These are phyloP conservation scores for Pythium phragmitis DNA, from an alignment of 352 stramenopile genomes.

Conservation along the genomic window DNA sequence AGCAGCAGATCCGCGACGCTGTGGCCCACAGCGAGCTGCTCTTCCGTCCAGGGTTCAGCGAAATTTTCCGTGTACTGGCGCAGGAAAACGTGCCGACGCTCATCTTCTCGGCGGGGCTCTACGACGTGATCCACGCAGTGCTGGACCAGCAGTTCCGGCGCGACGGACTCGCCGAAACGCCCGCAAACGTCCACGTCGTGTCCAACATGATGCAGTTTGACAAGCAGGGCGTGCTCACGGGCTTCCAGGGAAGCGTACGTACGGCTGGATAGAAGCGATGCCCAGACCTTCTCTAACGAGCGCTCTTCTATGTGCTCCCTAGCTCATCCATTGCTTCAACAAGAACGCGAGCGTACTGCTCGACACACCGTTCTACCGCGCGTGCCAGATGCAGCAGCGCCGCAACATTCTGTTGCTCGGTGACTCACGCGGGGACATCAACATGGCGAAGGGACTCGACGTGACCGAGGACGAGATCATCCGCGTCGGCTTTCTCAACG, in stretches of 20 bases:
- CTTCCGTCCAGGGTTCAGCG: slow-evolving; percentile 58
- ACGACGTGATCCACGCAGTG: slow-evolving; percentile 72
- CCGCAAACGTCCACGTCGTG: slow-evolving; percentile 66
- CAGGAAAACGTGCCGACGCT: slow-evolving; percentile 62
- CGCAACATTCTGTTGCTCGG: slow-evolving; percentile 67
- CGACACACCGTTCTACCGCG: slow-evolving; percentile 57
- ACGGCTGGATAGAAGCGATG: neutral
- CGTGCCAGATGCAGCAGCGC: slow-evolving; percentile 47
- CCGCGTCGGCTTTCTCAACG: slow-evolving; percentile 69
- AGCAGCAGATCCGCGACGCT: slow-evolving; percentile 39
- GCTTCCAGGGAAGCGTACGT: slow-evolving; percentile 52
- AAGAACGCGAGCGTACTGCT: slow-evolving; percentile 72
- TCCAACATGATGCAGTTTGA: slow-evolving; percentile 81
- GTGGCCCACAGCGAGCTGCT: slow-evolving; percentile 50
- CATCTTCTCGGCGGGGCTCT: slow-evolving; percentile 72
- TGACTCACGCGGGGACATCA: slow-evolving; percentile 59
- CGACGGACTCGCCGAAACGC: slow-evolving; percentile 22
- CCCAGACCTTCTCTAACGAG: neutral
- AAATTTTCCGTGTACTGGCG: slow-evolving; percentile 59
- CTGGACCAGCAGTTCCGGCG: slow-evolving; percentile 46
- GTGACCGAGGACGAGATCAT: slow-evolving; percentile 52
- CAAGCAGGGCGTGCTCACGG: slow-evolving; percentile 36
- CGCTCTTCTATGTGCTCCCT: neutral
- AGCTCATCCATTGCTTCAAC: slow-evolving; percentile 75
- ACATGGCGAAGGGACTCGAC: slow-evolving; percentile 57